A percentile compares a stretch with the other conserved stretches of the same genome.
Conservation (phyloP, 495 filamentous ascomycete genomes). For the Neurospora sublineolata region DNA sequence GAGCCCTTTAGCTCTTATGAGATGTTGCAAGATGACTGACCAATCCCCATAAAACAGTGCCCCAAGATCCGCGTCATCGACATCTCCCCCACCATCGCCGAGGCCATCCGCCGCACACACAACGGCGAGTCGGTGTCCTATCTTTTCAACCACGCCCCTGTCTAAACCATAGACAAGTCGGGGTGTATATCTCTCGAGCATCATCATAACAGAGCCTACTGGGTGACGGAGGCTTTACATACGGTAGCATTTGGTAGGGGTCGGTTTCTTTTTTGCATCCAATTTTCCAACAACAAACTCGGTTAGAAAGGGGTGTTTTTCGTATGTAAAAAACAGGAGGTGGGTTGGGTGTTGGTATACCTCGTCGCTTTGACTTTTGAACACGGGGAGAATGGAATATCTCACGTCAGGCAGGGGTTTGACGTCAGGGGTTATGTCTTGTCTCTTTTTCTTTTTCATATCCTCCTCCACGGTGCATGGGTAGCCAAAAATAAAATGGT, state of each 20-base stretch:
- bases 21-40: neutral
- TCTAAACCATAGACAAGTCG: constrained; percentile 17
- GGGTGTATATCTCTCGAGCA: neutral
- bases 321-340: neutral
- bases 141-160: constrained; percentile 82
- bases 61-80: constrained; percentile 81
- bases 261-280: neutral
- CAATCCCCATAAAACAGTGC: constrained; percentile 32
- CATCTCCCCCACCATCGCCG: constrained; percentile 66
- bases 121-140: constrained; percentile 80
- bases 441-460: neutral
- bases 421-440: neutral
- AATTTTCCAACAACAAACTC: too few relatives aligned
- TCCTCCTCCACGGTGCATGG: neutral
- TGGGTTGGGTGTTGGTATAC: neutral
- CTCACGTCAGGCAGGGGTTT: neutral
- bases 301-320: neutral
- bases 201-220: neutral
- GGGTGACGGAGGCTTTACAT: neutral
- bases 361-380: neutral
- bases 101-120: constrained; percentile 80
- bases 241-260: neutral
- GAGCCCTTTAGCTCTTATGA: too few relatives aligned
- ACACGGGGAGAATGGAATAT: neutral
- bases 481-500: neutral